Evolutionary conservation across 257 asterid species (phyloP), one percentile per base, ranked within the genome.

Genomic region (Nicotiana undulata): DNA sequence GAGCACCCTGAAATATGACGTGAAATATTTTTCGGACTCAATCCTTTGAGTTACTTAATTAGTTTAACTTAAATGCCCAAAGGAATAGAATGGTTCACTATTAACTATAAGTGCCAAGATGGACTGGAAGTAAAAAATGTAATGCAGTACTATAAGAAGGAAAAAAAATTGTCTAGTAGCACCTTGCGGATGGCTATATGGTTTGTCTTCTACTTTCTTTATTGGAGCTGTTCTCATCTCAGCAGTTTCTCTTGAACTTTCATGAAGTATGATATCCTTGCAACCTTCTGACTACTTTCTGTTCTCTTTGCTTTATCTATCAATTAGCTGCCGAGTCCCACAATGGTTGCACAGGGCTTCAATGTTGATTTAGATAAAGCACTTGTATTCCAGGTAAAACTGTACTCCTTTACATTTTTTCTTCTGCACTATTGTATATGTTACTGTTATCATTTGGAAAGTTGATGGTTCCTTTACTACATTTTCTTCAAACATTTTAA

Each of bases 301-400:
- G 59, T 46, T 72, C 46, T 34, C 59, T 72, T 46, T 72, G 22
- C 15, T 72, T 22, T 44, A 22, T 22, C 59, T 20, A 22, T 51
- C 60, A 46, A 72, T 72, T 72, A 72, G 77, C 60, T 72, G 59
- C 15, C 26, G 15, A 12, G 20, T 63, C 29, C 59, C 77, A 72
- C 37, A 6, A 72, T 72, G 77, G 77, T 46, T 46, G 59, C 77
- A 44, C 59, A 72, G 28, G 77, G 37, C 37, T 44, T 72, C 77
- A 22, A 17, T 3, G 77, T 72, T 20, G 77, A 72, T 46, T 72
- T 72, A 46, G 20, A 72, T 72, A 72, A 72, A 26, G 59, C 77
- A 22, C 77, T 72, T 72, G 77, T 72, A 72, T 15, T 5, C 77
- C 77, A 72, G 77, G 77, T 72, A 72, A 72, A 22, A 44, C 77